phyloP scores from a whole-genome alignment of 139 green algal species.

The Klebsormidium nitens region DNA sequence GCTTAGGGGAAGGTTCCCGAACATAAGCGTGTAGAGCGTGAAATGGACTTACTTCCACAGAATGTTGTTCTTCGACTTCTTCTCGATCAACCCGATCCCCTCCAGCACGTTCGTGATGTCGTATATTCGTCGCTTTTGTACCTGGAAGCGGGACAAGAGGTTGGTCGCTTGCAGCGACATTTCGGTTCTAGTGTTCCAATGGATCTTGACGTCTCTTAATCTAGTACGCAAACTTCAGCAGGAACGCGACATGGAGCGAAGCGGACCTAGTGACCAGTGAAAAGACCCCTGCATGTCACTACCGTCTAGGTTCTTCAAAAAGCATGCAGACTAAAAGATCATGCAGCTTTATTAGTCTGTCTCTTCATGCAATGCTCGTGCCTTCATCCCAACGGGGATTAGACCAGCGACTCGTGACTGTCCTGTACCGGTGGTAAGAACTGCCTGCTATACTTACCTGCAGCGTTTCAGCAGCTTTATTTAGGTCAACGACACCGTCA shows the following conservation, averaged over 20 bases:
- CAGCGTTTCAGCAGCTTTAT: conserved; percentile 75
- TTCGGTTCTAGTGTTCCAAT: conserved; percentile 76
- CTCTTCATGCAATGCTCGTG: neutral
- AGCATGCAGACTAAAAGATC: neutral
- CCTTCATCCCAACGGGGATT: neutral
- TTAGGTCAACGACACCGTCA: conserved; percentile 81
- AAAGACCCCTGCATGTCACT: too few relatives aligned
- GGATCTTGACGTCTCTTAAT: too few relatives aligned
- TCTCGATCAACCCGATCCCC: conserved; percentile 90
- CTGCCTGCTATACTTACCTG: conserved; percentile 27
- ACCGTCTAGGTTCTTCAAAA: too few relatives aligned
- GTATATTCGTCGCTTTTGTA: conserved; percentile 96
- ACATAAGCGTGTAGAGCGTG: neutral
- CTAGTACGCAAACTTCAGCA: too few relatives aligned
- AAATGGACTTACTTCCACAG: conserved; percentile 55
- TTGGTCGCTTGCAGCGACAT: conserved; percentile 68
- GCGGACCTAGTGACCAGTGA: too few relatives aligned
- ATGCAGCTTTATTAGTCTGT: conserved; percentile 2
- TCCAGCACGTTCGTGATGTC: conserved; percentile 99
- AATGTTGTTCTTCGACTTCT: conserved; percentile 87
- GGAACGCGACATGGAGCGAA: too few relatives aligned
- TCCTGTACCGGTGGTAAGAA: neutral
- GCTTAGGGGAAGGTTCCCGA: neutral
- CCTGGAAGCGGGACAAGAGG: conserved; percentile 35
- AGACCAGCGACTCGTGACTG: neutral